Percentiles rank a stretch among this genome's conserved stretches.
phyloP scores from a whole-genome alignment of 495 filamentous ascomycete species.

The Hypoxylon intermedium region DNA sequence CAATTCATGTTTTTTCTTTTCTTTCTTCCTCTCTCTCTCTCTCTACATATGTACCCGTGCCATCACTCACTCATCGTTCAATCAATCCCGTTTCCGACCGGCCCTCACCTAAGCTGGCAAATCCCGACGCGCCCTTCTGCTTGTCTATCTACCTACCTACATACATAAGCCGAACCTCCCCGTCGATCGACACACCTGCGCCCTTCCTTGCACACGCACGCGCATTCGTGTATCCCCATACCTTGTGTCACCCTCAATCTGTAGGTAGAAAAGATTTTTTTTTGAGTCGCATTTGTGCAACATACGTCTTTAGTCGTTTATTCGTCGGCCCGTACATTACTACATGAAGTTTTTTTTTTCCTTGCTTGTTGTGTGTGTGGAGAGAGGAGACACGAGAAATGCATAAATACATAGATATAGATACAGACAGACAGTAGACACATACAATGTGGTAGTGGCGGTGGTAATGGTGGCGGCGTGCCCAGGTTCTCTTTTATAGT shows the following conservation, averaged over 20 bases:
- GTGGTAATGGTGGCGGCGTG: conserved; percentile 23
- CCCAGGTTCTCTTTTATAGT: conserved; percentile 29
- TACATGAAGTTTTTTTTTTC: background rate
- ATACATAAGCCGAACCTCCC: too few relatives aligned
- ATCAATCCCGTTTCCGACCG: conserved; percentile 7
- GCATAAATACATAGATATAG: background rate
- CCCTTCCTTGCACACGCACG: background rate
- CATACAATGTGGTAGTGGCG: too few relatives aligned
- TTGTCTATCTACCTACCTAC: too few relatives aligned
- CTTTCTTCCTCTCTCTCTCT: too few relatives aligned
- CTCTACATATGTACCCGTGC: background rate
- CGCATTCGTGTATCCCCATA: background rate
- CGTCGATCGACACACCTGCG: background rate
- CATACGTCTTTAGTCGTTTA: conserved; percentile 3
- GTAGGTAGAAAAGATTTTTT: background rate
- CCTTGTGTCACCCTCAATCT: conserved; percentile 11
- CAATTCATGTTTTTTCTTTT: background rate
- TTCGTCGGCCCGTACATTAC: conserved; percentile 5
- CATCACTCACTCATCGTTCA: conserved; percentile 2
- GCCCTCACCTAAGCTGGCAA: conserved; percentile 33
- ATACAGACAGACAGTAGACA: too few relatives aligned
- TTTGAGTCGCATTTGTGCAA: conserved; percentile 25
- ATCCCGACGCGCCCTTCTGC: background rate
- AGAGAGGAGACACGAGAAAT: background rate
- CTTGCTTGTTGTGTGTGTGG: too few relatives aligned